Evolutionary conservation across 140 eudicot genomes (phyloP).

Genomic region (Oenanthe javanica): DNA sequence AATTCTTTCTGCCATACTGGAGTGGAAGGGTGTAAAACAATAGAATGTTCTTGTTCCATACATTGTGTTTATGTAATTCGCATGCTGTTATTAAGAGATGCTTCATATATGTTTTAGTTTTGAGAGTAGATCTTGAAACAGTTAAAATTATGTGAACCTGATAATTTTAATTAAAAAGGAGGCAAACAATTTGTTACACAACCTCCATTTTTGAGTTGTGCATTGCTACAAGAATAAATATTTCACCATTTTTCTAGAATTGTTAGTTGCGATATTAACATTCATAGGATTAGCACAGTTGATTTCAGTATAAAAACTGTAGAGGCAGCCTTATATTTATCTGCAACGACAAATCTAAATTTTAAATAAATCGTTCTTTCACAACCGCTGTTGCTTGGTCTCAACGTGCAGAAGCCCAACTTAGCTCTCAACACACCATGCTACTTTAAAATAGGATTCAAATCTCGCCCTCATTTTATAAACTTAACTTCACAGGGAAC

Average conservation of each 20-base stretch:
- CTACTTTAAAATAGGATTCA: too few species aligned
- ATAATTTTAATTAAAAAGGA: background rate
- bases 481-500: too few species aligned
- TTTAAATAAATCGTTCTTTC: background rate
- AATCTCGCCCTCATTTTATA: too few species aligned
- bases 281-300: background rate
- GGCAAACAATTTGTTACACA: background rate
- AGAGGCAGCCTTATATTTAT: background rate
- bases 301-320: background rate
- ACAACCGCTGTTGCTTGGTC: background rate
- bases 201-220: background rate
- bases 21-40: constrained; percentile 48
- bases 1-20: constrained; percentile 62
- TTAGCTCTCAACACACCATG: too few species aligned
- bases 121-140: background rate
- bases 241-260: too few species aligned
- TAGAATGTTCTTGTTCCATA: background rate
- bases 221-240: background rate
- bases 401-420: background rate
- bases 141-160: background rate
- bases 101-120: background rate
- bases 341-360: background rate
- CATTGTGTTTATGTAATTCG: background rate
- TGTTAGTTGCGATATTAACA: background rate
- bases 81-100: background rate